These are phyloP conservation scores for Backusella circina DNA, from an alignment of 192 early-diverging fungal species.

Conservation along the genomic window DNA sequence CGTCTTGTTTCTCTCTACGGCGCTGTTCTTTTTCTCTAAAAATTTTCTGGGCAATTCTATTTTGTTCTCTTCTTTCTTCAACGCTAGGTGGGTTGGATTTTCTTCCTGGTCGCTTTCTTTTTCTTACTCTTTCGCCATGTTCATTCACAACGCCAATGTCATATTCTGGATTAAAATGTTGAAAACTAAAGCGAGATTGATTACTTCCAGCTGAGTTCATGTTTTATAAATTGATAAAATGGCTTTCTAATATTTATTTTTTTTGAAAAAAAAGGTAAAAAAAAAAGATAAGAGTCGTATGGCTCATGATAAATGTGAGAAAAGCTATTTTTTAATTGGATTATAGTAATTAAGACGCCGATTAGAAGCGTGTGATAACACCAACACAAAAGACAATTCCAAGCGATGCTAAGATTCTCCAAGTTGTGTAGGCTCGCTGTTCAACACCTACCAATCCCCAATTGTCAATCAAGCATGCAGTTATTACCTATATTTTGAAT, in stretches of 20 bases:
- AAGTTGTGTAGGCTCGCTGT: slow-evolving; percentile 31
- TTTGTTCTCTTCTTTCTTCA: slow-evolving; percentile 29
- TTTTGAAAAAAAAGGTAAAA: neutral
- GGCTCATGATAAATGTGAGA: neutral
- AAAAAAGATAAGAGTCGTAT: neutral
- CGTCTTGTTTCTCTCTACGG: slow-evolving; percentile 13
- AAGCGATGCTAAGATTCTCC: slow-evolving; percentile 40
- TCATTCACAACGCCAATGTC: slow-evolving; percentile 32
- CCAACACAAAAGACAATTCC: slow-evolving; percentile 39
- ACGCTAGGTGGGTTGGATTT: slow-evolving; percentile 29
- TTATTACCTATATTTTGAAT: slow-evolving; percentile 27
- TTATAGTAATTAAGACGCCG: neutral
- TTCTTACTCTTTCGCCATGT: slow-evolving; percentile 20
- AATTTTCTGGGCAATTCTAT: slow-evolving; percentile 20
- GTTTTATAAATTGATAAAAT: neutral
- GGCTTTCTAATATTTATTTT: neutral
- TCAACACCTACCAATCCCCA: slow-evolving; percentile 44
- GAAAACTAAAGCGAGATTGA: slow-evolving; percentile 18
- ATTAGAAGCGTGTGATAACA: slow-evolving; percentile 25
- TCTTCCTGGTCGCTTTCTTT: slow-evolving; percentile 28
- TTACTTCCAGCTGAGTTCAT: neutral
- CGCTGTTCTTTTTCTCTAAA: slow-evolving; percentile 31
- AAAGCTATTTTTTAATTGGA: neutral
- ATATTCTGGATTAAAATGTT: slow-evolving; percentile 26
- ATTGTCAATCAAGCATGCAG: slow-evolving; percentile 48